A percentile compares a stretch with the other conserved stretches of the same genome.
phyloP scores from a whole-genome alignment of 495 filamentous ascomycete genomes.

The Tuber magnatum region DNA sequence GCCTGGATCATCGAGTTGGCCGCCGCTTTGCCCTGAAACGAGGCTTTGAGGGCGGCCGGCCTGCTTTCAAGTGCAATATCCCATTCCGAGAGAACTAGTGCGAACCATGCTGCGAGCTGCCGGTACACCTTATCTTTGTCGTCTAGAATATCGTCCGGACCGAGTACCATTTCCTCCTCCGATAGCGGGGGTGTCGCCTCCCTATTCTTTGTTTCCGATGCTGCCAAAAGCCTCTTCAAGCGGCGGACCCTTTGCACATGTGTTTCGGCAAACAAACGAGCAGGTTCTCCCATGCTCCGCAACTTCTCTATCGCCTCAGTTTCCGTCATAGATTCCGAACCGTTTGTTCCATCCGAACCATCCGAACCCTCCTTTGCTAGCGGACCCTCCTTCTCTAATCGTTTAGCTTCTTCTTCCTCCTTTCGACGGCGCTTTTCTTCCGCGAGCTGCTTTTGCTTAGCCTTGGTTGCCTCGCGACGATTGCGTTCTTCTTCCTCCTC shows the following conservation, averaged over 20 bases:
- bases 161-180: conserved; percentile 81
- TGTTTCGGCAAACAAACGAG: conserved; percentile 73
- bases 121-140: conserved; percentile 61
- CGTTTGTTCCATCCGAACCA: conserved; percentile 45
- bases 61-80: conserved; percentile 66
- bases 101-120: conserved; percentile 87
- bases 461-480: conserved; percentile 60
- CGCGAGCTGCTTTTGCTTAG: conserved; percentile 70
- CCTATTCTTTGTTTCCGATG: conserved; percentile 45
- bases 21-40: conserved; percentile 68
- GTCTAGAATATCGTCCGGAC: conserved; percentile 51
- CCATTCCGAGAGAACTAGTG: conserved; percentile 87
- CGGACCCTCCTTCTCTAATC: conserved; percentile 38
- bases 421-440: conserved; percentile 67
- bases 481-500: conserved; percentile 78
- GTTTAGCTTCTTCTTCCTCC: conserved; percentile 49
- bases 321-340: conserved; percentile 61
- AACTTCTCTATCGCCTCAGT: conserved; percentile 61
- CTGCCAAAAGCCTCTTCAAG: conserved; percentile 55
- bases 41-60: conserved; percentile 56
- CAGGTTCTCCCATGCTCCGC: conserved; percentile 65
- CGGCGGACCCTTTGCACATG: conserved; percentile 60
- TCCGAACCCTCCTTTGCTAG: conserved; percentile 24
- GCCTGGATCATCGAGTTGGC: conserved; percentile 71
- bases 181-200: conserved; percentile 58